Conservation (phyloP, 257 asterid species). For the Solanum appendiculatum region DNA sequence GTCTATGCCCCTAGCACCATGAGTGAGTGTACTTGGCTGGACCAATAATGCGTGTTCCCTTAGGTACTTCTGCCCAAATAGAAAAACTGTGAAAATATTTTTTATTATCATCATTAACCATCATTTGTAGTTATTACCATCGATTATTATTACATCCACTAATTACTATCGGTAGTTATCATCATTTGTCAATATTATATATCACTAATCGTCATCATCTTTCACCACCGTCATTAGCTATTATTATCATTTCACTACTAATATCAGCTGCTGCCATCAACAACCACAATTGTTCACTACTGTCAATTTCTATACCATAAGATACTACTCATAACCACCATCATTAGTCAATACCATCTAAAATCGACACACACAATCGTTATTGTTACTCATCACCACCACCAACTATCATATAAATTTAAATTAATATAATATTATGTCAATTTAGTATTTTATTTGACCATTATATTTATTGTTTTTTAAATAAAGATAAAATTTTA, state of each 20-base stretch:
- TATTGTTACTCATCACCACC: background rate
- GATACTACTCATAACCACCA: background rate
- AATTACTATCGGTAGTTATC: too few relatives aligned
- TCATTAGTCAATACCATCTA: too few relatives aligned
- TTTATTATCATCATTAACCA: too few relatives aligned
- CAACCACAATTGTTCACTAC: background rate
- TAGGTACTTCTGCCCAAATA: too few relatives aligned
- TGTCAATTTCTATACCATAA: background rate
- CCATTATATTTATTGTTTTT: background rate
- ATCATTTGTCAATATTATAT: too few relatives aligned
- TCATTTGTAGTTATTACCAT: too few relatives aligned
- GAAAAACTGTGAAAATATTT: too few relatives aligned
- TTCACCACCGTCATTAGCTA: background rate
- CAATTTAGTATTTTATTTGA: background rate
- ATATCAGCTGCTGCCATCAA: background rate
- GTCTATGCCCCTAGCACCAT: too few relatives aligned
- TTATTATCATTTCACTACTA: background rate
- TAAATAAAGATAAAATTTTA: background rate
- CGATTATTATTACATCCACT: too few relatives aligned
- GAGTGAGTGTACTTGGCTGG: too few relatives aligned
- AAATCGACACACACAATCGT: background rate
- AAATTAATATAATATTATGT: too few relatives aligned
- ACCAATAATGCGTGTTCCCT: too few relatives aligned
- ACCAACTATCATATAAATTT: background rate
- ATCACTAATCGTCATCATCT: background rate